Conservation (phyloP, 176 grass and related monocot species). For the Hsuehochloa calcarea region DNA sequence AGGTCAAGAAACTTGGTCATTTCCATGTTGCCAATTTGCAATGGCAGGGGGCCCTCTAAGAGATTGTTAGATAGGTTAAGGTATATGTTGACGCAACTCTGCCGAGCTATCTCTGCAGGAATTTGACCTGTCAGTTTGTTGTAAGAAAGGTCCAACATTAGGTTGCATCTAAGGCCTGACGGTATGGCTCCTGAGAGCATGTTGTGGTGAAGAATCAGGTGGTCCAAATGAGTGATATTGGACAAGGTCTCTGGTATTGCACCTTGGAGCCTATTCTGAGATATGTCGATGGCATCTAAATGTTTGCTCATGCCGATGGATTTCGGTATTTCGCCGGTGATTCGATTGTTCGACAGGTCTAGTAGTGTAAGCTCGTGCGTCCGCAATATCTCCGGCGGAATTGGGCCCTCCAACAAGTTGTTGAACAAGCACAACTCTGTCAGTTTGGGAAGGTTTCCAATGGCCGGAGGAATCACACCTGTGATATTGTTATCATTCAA, state of each 20-base stretch:
- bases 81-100: slow-evolving; percentile 41
- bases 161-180: slow-evolving; percentile 35
- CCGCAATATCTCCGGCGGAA: slow-evolving; percentile 31
- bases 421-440: not conserved
- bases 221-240: slow-evolving; percentile 37
- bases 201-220: slow-evolving; percentile 54
- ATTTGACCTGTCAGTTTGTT: slow-evolving; percentile 57
- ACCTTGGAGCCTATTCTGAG: slow-evolving; percentile 33
- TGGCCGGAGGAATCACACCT: slow-evolving; percentile 49
- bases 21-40: slow-evolving; percentile 56
- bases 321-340: slow-evolving; percentile 11
- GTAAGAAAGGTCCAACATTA: slow-evolving; percentile 58
- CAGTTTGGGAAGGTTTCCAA: slow-evolving; percentile 55
- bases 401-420: slow-evolving; percentile 37
- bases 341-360: slow-evolving; percentile 3
- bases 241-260: slow-evolving; percentile 48
- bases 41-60: slow-evolving; percentile 48
- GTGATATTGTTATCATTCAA: slow-evolving; percentile 46
- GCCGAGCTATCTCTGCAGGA: slow-evolving; percentile 25
- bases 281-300: not conserved
- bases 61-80: slow-evolving; percentile 74
- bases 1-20: slow-evolving; percentile 49
- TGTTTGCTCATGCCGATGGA: not conserved
- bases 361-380: not conserved
- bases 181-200: slow-evolving; percentile 66